Base-by-base conservation (phyloP, 164 flowering plant species). In the Dillenia suffruticosa region DNA sequence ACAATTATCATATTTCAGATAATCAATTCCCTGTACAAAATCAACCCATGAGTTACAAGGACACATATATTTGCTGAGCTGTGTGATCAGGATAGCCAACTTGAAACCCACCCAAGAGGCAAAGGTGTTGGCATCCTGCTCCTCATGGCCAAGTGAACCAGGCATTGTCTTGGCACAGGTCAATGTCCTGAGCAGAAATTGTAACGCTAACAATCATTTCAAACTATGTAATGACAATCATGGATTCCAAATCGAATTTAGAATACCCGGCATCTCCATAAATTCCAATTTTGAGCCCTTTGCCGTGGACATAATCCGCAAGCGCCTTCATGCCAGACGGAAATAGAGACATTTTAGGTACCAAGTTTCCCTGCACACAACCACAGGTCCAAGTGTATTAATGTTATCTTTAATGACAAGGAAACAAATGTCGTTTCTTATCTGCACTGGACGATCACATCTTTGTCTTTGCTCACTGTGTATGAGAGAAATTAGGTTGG, bases 1-100 rank as follows among this genome's bases (percentile, higher is more conserved):
- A 51, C 84, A 83, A 61, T 83, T 83, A 56, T 83, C 87, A 63
- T 83, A 83, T 72, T 83, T 83, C 76, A 83, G 72, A 62, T 83
- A 83, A 50, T 83, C 87, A 49, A 83, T 56, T 11, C 84, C 84
- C 87, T 83, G 54, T 22, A 61, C 49, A 47, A 5, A 44, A 45
- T 11, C 16, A 9, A 51, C 54, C n/a, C n/a, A n/a, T n/a, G n/a
- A n/a, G n/a, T n/a, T n/a, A n/a, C n/a, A 49, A 59, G 47, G 32
- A 2, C 19, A 13, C 12, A 9, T 26, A 6, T 22, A 9, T 53
- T 9, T 15, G 40, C 19, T 19, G 49, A 40, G 5, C 16, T 1
- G 2, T 44, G 19, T 47, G 32, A 5, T 11, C 9, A 11, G n/a
- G 12, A 57, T 8, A 8, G 2, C 6, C 49, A 50, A 40, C 1